These are phyloP conservation scores for Oligophagozyma castellii DNA, from an alignment of 1,139 yeast genomes.

Conservation along the genomic window DNA sequence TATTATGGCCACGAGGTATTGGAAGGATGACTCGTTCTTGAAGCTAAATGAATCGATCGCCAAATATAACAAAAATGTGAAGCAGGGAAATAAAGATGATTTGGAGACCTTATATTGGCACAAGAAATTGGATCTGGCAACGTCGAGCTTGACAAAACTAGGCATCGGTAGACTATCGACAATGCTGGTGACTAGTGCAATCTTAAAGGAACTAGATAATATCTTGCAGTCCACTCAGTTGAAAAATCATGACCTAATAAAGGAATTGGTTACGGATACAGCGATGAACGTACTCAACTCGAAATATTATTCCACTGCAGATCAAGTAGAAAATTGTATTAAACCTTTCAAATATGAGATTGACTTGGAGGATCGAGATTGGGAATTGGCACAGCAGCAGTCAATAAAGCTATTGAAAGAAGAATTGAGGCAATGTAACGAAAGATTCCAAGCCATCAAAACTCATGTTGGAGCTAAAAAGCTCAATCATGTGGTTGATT, in stretches of 20 bases:
- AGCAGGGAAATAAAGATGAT: no score
- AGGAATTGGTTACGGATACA: constrained; percentile 70
- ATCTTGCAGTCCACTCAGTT: constrained; percentile 51
- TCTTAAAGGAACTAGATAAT: constrained; percentile 63
- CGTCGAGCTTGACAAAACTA: constrained; percentile 73
- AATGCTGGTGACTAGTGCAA: constrained; percentile 63
- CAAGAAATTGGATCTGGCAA: constrained; percentile 68
- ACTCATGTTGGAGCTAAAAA: constrained; percentile 71
- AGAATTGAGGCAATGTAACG: constrained; percentile 73
- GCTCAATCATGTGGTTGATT: constrained; percentile 68
- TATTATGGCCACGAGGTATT: constrained; percentile 75
- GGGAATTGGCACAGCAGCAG: constrained; percentile 74
- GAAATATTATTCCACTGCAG: constrained; percentile 84
- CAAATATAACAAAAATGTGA: constrained; percentile 21
- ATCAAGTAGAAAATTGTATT: constrained; percentile 95
- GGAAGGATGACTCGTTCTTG: constrained; percentile 46
- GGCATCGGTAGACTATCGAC: constrained; percentile 92
- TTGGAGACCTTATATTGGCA: constrained; percentile 74
- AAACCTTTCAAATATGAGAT: constrained; percentile 96
- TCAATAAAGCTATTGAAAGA: constrained; percentile 62
- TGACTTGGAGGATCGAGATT: constrained; percentile 89
- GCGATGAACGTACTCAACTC: constrained; percentile 66
- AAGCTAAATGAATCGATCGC: constrained; percentile 12
- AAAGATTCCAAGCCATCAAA: constrained; percentile 47
- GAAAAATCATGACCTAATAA: constrained; percentile 73